Base-by-base conservation (phyloP, 1,284 basidiomycete genomes). In the Tylopilus sp. region DNA sequence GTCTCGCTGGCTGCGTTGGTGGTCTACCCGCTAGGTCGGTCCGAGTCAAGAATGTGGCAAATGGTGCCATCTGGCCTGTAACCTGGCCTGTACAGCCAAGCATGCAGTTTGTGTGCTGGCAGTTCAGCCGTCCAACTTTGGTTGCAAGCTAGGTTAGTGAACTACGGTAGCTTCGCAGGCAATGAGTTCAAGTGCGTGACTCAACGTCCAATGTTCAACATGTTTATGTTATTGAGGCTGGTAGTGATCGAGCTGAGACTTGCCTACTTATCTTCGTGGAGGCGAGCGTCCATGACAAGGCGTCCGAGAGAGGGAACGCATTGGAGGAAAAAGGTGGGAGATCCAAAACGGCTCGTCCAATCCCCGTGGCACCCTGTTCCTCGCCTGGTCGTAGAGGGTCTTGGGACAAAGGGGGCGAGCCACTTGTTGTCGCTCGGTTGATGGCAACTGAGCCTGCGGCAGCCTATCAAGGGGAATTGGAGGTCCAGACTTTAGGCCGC, bases 401-500 rank as follows among this genome's bases (percentile, higher is more conserved):
- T 74, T 79, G 62, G 71, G 74, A 32, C 8, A 15, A 59, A 67
- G 60, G 66, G 63, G 24, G 60, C 52, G 5, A 29, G 65, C 69
- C 62, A 67, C 26, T 62, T 79, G 66, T 71, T 18, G 76, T 75
- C 68, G 68, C 68, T 64, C 75, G 64, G 75, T 67, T 63, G 69
- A 54, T 80, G 69, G 78, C 69, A 69, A 65, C 76, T 60, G 69
- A 76, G 67, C 76, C 76, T 44, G 76, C 73, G 39, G 76, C 69
- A 65, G 73, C 72, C 76, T 22, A 77, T 76, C 77, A 16, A 67
- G 68, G 64, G 73, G 29, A 29, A 76, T 69, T 61, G 2, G 7
- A 78, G 65, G 57, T 74, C 78, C 76, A 79, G 78, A 79, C 77
- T 76, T 77, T 80, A 62, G 65, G 74, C 75, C 67, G 74, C 72